Evolutionary conservation across 2,329 filamentous ascomycete genomes (phyloP).

Genomic region (Chaetomiaceae sp.): DNA sequence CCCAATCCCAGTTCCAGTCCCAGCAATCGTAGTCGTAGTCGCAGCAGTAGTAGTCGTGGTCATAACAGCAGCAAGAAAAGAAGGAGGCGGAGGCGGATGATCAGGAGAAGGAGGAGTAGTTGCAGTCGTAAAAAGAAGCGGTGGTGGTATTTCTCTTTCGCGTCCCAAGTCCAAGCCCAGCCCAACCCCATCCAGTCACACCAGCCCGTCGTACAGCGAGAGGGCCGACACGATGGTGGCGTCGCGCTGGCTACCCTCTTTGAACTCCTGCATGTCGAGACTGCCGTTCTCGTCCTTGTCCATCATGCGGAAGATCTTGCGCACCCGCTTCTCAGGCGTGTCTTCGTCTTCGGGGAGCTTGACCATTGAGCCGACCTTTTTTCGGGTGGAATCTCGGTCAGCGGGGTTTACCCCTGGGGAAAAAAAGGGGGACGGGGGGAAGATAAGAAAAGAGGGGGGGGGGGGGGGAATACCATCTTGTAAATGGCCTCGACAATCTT

Average conservation of each 20-base stretch:
- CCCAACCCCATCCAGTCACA: slow-evolving; percentile 57
- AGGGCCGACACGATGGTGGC: slow-evolving; percentile 97
- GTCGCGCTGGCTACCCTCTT: slow-evolving; percentile 97
- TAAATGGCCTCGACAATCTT: slow-evolving; percentile 99
- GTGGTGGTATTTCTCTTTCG: not conserved
- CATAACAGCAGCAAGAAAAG: no score
- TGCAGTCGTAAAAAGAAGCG: no score
- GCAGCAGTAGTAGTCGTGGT: no score
- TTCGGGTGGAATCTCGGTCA: no score
- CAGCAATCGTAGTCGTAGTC: no score
- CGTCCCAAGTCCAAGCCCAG: no score
- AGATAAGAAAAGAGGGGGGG: not conserved
- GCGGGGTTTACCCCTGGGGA: no score
- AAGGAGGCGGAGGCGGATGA: no score
- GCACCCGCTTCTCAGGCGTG: slow-evolving; percentile 95
- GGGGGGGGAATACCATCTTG: slow-evolving; percentile 73
- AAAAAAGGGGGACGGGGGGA: no score
- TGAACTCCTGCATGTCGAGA: slow-evolving; percentile 96
- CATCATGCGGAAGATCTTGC: slow-evolving; percentile 99
- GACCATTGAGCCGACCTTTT: slow-evolving; percentile 99
- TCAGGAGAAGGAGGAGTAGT: no score
- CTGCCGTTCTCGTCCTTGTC: slow-evolving; percentile 99
- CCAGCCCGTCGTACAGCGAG: slow-evolving; percentile 91
- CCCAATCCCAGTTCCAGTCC: no score
- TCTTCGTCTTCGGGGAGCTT: slow-evolving; percentile 98